phyloP scores from a whole-genome alignment of 208 protist genomes.

The Lotmaria passim region DNA sequence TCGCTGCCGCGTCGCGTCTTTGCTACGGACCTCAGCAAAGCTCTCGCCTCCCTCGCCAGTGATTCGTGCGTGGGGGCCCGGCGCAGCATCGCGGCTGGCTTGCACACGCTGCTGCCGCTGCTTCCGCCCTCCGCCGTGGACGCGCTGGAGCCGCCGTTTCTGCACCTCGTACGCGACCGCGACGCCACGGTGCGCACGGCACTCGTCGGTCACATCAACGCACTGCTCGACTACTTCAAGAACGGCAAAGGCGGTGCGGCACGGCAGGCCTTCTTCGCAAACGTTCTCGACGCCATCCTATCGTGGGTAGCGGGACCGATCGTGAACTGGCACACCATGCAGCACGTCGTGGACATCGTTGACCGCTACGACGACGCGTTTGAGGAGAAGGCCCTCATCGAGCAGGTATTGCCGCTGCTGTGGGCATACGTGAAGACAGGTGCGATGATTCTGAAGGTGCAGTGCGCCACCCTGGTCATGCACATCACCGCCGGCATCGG shows the following conservation, averaged over 20 bases:
- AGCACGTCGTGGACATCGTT: conserved; percentile 65
- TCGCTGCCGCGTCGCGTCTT: conserved; percentile 85
- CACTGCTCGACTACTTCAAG: conserved; percentile 80
- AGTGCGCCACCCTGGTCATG: conserved; percentile 67
- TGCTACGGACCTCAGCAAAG: conserved; percentile 61
- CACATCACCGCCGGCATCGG: conserved; percentile 47
- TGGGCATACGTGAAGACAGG: conserved; percentile 63
- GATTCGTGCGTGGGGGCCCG: conserved; percentile 65
- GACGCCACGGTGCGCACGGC: conserved; percentile 57
- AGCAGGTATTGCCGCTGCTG: conserved; percentile 73
- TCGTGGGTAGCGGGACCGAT: conserved; percentile 44
- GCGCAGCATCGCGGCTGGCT: conserved; percentile 71
- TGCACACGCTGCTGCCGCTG: conserved; percentile 87
- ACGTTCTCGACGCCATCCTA: conserved; percentile 52
- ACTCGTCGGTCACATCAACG: conserved; percentile 57
- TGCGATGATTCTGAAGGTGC: conserved; percentile 62
- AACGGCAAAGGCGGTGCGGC: conserved; percentile 39
- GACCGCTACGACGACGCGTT: conserved; percentile 62
- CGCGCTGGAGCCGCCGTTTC: conserved; percentile 73
- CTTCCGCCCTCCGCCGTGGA: conserved; percentile 61
- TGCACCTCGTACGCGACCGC: conserved; percentile 62
- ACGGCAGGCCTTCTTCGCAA: conserved; percentile 57
- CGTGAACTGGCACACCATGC: conserved; percentile 79
- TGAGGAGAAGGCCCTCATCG: conserved; percentile 51
- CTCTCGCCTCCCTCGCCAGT: conserved; percentile 60